These are phyloP conservation scores for Amaranthus palmeri DNA, from an alignment of 148 eudicot genomes.

Conservation along the genomic window DNA sequence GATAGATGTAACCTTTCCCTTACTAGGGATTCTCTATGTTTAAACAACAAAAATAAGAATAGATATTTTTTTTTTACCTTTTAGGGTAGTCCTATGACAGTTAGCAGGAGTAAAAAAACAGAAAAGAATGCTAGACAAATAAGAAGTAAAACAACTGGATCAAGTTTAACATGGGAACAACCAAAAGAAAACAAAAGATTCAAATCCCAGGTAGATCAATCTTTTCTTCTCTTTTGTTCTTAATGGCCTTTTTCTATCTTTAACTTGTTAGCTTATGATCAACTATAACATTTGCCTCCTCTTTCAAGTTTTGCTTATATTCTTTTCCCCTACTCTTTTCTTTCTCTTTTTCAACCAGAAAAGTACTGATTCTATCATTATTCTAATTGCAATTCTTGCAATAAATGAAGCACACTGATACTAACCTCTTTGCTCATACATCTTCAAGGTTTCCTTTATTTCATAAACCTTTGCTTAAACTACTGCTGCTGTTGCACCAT, in stretches of 20 bases:
- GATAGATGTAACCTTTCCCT: too few species aligned
- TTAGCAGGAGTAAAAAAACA: constrained; percentile 29
- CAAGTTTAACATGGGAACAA: constrained; percentile 20
- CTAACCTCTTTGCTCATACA: constrained; percentile 40
- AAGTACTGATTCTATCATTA: constrained; percentile 64
- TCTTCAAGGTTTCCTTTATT: constrained; percentile 23
- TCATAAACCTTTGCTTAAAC: constrained; percentile 18
- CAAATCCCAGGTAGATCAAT: constrained; percentile 38
- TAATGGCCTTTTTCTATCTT: constrained; percentile 22
- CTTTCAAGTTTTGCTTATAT: constrained; percentile 78
- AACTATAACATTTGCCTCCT: constrained; percentile 63
- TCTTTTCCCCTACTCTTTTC: constrained; percentile 45
- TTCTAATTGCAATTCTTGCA: constrained; percentile 31
- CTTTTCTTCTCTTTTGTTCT: constrained; percentile 25
- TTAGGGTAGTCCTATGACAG: constrained; percentile 37
- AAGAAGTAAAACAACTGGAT: constrained; percentile 20
- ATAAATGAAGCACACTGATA: constrained; percentile 24
- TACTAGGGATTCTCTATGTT: neutral
- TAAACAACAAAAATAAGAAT: neutral
- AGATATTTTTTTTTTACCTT: constrained; percentile 21
- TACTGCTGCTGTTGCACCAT: constrained; percentile 2
- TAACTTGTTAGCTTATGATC: constrained; percentile 53
- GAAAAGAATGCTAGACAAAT: constrained; percentile 5
- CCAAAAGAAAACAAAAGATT: constrained; percentile 28
- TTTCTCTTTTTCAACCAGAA: constrained; percentile 56